Percentiles rank a stretch among this genome's conserved stretches.
These are phyloP conservation scores for Tuber calosporum DNA, from an alignment of 495 filamentous ascomycete genomes.

Conservation along the genomic window DNA sequence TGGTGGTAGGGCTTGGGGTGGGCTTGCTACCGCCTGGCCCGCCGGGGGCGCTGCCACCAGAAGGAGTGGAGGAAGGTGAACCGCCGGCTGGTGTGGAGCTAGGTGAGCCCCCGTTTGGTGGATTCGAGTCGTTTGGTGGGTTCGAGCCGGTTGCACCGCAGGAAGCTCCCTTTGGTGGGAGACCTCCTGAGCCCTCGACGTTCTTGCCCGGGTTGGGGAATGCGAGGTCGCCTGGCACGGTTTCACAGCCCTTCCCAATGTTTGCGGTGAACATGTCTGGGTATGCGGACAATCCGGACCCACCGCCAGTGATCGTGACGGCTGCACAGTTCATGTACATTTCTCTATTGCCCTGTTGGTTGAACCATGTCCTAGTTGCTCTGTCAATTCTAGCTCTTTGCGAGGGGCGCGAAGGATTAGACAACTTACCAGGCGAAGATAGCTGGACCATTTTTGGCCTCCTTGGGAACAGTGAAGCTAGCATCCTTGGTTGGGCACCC, in stretches of 20 bases:
- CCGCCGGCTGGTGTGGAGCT: background rate
- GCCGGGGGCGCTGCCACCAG: background rate
- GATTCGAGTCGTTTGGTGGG: background rate
- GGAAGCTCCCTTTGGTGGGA: constrained; percentile 19
- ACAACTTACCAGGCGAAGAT: constrained; percentile 4
- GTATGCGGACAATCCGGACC: background rate
- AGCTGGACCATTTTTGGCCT: background rate
- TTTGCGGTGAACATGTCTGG: constrained; percentile 8
- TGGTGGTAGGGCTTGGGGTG: background rate
- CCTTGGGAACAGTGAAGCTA: constrained; percentile 1
- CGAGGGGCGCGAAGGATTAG: constrained; percentile 22
- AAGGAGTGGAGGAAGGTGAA: background rate
- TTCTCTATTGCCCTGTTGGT: constrained; percentile 4
- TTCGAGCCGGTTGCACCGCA: background rate
- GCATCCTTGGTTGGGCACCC: constrained; percentile 23
- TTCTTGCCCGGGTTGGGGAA: constrained; percentile 35
- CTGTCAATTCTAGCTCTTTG: constrained; percentile 35
- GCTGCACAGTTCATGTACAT: constrained; percentile 36
- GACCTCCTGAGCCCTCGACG: constrained; percentile 29
- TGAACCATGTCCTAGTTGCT: constrained; percentile 2
- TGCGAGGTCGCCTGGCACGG: constrained; percentile 4
- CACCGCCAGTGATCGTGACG: constrained; percentile 41
- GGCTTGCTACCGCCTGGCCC: background rate
- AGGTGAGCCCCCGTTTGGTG: background rate
- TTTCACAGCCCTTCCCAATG: constrained; percentile 4